phyloP scores from a whole-genome alignment of 179 eudicot species.

The Beta macrorhiza region DNA sequence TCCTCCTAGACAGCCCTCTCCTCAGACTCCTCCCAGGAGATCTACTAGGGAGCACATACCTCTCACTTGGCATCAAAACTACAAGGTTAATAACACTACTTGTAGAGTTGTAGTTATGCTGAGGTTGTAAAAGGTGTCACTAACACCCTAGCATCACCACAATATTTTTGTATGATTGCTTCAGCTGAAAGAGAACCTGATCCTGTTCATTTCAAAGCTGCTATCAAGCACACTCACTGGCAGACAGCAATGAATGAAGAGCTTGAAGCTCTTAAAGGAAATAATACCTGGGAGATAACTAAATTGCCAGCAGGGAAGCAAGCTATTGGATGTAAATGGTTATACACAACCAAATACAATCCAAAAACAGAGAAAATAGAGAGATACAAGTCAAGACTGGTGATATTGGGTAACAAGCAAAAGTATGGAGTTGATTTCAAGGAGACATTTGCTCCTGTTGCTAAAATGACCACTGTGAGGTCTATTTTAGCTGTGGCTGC shows the following conservation, averaged over 20 bases:
- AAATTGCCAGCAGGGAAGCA: not conserved
- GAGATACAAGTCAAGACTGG: not conserved
- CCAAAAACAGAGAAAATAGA: not conserved
- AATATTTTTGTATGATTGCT: not conserved
- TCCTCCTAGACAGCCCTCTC: no score
- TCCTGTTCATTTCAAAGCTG: not conserved
- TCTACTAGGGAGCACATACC: no score
- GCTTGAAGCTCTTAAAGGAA: not conserved
- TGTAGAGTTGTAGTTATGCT: not conserved
- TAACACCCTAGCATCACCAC: not conserved
- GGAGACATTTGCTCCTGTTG: not conserved
- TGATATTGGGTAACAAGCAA: not conserved
- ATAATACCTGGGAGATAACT: not conserved
- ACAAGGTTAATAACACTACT: not conserved
- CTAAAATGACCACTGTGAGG: not conserved
- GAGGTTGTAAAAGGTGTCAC: not conserved
- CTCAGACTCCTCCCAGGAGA: no score
- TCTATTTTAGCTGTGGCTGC: not conserved
- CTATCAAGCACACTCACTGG: not conserved
- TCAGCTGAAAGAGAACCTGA: not conserved
- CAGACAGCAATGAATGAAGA: not conserved
- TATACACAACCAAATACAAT: not conserved
- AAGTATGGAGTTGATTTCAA: not conserved
- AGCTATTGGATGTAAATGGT: not conserved
- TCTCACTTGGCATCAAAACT: not conserved